Conservation (phyloP, 2,329 filamentous ascomycete species). For the Diaporthe ilicicola region DNA sequence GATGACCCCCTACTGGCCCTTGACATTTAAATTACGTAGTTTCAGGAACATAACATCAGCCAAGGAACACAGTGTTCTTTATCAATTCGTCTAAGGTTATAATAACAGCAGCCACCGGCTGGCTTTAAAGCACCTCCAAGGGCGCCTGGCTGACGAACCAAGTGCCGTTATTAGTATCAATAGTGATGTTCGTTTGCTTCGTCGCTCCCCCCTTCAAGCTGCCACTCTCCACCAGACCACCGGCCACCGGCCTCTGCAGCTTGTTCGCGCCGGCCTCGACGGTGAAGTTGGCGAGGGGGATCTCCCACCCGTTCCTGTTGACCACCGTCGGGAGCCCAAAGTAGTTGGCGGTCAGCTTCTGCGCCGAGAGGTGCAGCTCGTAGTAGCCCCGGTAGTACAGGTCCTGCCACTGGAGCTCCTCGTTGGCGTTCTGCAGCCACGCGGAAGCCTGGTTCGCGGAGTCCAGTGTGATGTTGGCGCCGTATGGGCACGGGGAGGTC, state of each 20-base stretch:
- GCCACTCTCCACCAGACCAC: constrained; percentile 60
- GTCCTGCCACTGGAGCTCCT: constrained; percentile 77
- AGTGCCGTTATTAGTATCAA: constrained; percentile 17
- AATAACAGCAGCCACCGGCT: neutral
- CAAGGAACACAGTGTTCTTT: too few species aligned
- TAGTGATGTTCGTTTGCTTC: constrained; percentile 21
- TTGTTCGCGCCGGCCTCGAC: constrained; percentile 69
- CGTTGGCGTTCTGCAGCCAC: constrained; percentile 59
- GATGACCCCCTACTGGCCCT: too few species aligned
- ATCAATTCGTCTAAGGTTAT: neutral
- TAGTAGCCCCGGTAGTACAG: constrained; percentile 80
- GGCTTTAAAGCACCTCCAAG: neutral
- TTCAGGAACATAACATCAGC: too few species aligned
- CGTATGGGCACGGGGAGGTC: constrained; percentile 65
- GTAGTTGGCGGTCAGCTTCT: constrained; percentile 68
- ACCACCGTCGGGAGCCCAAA: constrained; percentile 70
- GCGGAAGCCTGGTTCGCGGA: constrained; percentile 57
- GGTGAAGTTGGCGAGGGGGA: constrained; percentile 75
- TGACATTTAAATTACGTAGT: too few species aligned
- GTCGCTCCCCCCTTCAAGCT: constrained; percentile 56
- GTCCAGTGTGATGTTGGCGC: constrained; percentile 64
- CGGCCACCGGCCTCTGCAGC: constrained; percentile 53
- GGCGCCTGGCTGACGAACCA: constrained; percentile 24
- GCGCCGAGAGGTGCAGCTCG: constrained; percentile 65
- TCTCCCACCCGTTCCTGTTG: constrained; percentile 68